phyloP scores from a whole-genome alignment of 148 eudicot species.

The Silene uniflora region DNA sequence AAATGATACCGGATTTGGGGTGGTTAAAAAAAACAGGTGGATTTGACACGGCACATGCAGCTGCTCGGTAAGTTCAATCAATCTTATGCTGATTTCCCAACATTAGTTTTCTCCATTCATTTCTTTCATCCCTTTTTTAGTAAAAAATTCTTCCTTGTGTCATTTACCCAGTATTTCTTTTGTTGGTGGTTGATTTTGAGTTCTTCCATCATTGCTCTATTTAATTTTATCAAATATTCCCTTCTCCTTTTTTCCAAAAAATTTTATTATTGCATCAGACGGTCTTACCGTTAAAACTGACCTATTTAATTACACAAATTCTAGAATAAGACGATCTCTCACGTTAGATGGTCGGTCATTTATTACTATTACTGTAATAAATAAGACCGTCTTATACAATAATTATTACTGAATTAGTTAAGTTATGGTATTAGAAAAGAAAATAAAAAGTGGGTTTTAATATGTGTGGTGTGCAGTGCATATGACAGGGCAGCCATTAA shows the following conservation, averaged over 20 bases:
- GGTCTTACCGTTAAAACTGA: too few species aligned
- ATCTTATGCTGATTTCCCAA: constrained; percentile 12
- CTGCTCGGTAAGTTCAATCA: constrained; percentile 73
- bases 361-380: too few species aligned
- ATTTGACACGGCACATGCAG: constrained; percentile 98
- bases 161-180: not conserved
- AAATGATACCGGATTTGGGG: constrained; percentile 23
- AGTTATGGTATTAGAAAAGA: too few species aligned
- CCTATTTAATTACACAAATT: too few species aligned
- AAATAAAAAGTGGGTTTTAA: too few species aligned
- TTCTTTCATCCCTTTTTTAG: not conserved
- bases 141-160: not conserved
- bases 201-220: not conserved
- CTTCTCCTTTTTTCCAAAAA: too few species aligned
- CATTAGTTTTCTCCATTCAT: constrained; percentile 10
- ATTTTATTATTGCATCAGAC: too few species aligned
- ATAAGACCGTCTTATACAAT: too few species aligned
- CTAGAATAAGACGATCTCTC: too few species aligned
- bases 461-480: constrained; percentile 51
- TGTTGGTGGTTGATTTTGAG: constrained; percentile 5
- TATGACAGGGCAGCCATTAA: constrained; percentile 98
- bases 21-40: constrained; percentile 55
- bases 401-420: too few species aligned
- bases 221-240: too few species aligned
- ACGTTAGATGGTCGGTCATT: too few species aligned